Conservation (phyloP, 1,284 basidiomycete species). For the Ganoderma leucocontextum region DNA sequence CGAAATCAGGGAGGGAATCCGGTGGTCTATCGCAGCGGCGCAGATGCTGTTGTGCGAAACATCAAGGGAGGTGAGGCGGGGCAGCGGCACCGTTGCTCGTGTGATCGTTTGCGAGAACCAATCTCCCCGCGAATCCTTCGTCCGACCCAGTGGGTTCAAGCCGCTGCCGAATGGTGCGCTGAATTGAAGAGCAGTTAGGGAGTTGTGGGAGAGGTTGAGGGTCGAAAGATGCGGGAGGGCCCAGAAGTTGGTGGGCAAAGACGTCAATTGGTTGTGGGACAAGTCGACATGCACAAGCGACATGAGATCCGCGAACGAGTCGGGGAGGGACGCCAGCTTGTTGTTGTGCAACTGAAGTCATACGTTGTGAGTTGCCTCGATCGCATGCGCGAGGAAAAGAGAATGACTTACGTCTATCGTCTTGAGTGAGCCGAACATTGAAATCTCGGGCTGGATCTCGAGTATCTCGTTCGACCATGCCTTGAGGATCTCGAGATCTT, state of each 20-base stretch:
- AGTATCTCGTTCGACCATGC: constrained; percentile 80
- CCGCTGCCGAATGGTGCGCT: constrained; percentile 57
- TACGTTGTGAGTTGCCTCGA: background rate
- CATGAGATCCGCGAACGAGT: constrained; percentile 70
- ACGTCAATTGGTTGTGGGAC: constrained; percentile 70
- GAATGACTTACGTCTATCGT: constrained; percentile 67
- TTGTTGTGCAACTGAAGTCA: constrained; percentile 73
- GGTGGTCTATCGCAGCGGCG: constrained; percentile 59
- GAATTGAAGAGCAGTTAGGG: constrained; percentile 66
- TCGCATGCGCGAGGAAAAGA: background rate
- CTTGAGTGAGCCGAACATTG: constrained; percentile 82
- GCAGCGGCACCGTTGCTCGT: constrained; percentile 68
- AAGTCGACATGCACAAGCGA: constrained; percentile 71
- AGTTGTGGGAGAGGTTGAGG: constrained; percentile 78
- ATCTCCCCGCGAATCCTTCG: constrained; percentile 45
- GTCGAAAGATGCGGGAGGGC: constrained; percentile 69
- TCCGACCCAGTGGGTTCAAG: constrained; percentile 35
- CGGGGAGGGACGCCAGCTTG: constrained; percentile 65
- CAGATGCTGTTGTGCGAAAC: constrained; percentile 70
- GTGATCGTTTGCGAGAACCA: constrained; percentile 71
- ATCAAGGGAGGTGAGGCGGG: constrained; percentile 65
- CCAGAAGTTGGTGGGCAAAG: constrained; percentile 69
- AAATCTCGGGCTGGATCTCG: constrained; percentile 81
- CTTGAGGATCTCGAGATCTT: constrained; percentile 77
- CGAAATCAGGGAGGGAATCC: constrained; percentile 42